Base-by-base conservation (phyloP, 164 flowering plant genomes). In the Buxus sempervirens region DNA sequence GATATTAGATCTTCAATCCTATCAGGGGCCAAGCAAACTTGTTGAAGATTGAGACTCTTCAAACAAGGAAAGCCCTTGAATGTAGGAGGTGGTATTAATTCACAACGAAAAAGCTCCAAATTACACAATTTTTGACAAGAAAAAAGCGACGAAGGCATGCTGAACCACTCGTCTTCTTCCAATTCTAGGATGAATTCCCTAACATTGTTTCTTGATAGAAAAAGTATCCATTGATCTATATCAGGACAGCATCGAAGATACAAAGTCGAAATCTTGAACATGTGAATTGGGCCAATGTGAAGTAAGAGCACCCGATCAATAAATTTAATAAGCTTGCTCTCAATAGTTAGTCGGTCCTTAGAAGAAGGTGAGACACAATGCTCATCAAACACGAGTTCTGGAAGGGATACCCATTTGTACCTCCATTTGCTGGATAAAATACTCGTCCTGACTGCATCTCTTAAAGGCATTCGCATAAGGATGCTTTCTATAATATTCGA, bases 231-330 rank as follows among this genome's bases (percentile, higher is more conserved):
- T n/a, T n/a, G n/a, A n/a, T n/a, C n/a, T n/a, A n/a, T n/a, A n/a
- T n/a, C n/a, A n/a, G n/a, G n/a, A n/a, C n/a, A n/a, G n/a, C n/a
- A n/a, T n/a, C n/a, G n/a, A n/a, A n/a, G n/a, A n/a, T n/a, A n/a
- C n/a, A n/a, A n/a, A 62, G 77, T 76, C 1, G 79, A 70, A 27
- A 89, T 65, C 62, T 80, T 78, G 72, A 89, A 89, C 76, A 80
- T 87, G 75, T 85, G 90, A 55, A 89, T 82, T 3, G 91, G 88
- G 16, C 89, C 91, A 32, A 80, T 80, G 64, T 89, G 94, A 62
- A 89, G 90, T 38, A 89, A 67, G 32, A 87, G 82, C 53, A 56
- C 78, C 5, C 72, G 78, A 10, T 79, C 80, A 16, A 89, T 73
- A 41, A 89, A 85, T 26, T 77, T 72, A 2, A 73, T 61, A 21